These are phyloP conservation scores for Phytophthora agathidicida DNA, from an alignment of 352 stramenopile genomes.

Conservation along the genomic window DNA sequence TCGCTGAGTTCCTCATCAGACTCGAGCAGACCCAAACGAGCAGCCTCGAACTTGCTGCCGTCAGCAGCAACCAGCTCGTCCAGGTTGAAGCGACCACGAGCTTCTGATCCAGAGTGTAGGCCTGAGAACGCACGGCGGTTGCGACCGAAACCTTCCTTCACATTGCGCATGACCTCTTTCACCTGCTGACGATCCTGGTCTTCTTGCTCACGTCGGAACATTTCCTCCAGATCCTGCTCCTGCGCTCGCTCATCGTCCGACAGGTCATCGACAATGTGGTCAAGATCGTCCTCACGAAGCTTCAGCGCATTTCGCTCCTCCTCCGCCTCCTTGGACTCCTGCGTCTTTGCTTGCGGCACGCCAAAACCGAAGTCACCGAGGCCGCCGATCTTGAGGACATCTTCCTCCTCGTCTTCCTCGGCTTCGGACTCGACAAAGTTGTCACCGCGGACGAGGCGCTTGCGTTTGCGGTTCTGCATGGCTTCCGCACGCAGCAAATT, in stretches of 20 bases:
- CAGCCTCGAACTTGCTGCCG: slow-evolving; percentile 76
- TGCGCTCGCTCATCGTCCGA: slow-evolving; percentile 81
- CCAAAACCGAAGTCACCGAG: slow-evolving; percentile 89
- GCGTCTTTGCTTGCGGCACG: slow-evolving; percentile 66
- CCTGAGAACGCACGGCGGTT: slow-evolving; percentile 78
- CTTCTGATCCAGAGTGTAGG: slow-evolving; percentile 50
- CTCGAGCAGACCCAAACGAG: slow-evolving; percentile 76
- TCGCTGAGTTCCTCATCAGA: slow-evolving; percentile 83
- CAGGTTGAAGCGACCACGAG: slow-evolving; percentile 84
- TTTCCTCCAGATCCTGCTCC: slow-evolving; percentile 71
- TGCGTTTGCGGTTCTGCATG: slow-evolving; percentile 54
- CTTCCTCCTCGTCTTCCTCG: slow-evolving; percentile 87
- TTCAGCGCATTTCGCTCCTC: slow-evolving; percentile 79
- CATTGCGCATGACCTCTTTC: slow-evolving; percentile 87
- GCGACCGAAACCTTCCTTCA: slow-evolving; percentile 88
- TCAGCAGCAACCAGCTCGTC: slow-evolving; percentile 84
- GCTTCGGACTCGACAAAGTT: slow-evolving; percentile 85
- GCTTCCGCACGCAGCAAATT: slow-evolving; percentile 70
- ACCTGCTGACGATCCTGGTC: slow-evolving; percentile 73
- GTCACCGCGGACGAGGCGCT: slow-evolving; percentile 47
- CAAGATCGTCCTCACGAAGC: slow-evolving; percentile 79
- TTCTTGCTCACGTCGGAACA: slow-evolving; percentile 76
- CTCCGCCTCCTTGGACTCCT: slow-evolving; percentile 78
- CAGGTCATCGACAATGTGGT: slow-evolving; percentile 87
- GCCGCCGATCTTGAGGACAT: slow-evolving; percentile 81